Evolutionary conservation across 352 stramenopile genomes (phyloP), one percentile per base, ranked within the genome.

Genomic region (Phytophthora cajani): DNA sequence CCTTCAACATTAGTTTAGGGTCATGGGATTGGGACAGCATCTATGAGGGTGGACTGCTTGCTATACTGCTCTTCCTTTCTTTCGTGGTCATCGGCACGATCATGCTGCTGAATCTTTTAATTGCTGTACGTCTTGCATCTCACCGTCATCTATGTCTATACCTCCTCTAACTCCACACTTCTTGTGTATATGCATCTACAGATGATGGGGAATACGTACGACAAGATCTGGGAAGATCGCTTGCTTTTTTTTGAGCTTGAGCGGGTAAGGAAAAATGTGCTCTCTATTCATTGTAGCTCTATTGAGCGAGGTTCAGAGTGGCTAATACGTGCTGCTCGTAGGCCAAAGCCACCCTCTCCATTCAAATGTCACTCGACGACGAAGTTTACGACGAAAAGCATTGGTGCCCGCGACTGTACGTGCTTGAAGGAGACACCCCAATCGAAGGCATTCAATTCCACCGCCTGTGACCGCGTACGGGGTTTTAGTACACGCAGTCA

Each of bases 181-280:
- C 19, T 33, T 51, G 27, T 52, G 23, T 30, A 30, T 30, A 30
- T 33, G 9, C 19, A 33, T 55, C 12, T 59, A 27, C 23, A 95
- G 87, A 93, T 95, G 87, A 80, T 93, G 49, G 87, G 85, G 9
- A 92, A 91, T 64, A 95, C 85, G 8, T 95, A 95, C 75, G 83
- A 95, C 75, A 92, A 95, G 44, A 82, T 95, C 6, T 93, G 85
- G 85, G 87, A 92, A 75, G 85, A 95, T 58, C 82, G 83, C 0
- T 58, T 95, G 55, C 75, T 92, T 7, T 95, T 93, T 56, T 95
- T 92, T 56, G 84, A 92, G 52, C 80, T 95, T 11, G 87, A 95
- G 47, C 75, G 85, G 64, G 87, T 93, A 78, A 46, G 23, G 71
- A 19, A 30, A 42, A 46, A 60, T 30, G 42, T 25, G 50, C 23